Evolutionary conservation across 2,329 filamentous ascomycete species (phyloP).

Genomic region (Sporothrix schenckii): DNA sequence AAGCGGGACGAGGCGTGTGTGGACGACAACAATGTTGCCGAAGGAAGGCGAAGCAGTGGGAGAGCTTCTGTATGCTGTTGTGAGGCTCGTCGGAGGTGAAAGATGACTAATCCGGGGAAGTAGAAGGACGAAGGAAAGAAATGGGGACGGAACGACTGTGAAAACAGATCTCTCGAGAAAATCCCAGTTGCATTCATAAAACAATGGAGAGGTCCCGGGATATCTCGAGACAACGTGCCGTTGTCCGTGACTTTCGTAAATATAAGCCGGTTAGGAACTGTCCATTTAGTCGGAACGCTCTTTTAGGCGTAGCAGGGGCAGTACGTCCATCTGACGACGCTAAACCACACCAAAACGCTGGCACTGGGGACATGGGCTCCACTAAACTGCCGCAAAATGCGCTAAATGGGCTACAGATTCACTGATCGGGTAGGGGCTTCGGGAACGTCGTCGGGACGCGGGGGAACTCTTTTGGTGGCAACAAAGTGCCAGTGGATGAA

Average conservation of each 20-base stretch:
- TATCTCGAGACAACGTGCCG: neutral
- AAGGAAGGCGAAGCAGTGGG: neutral
- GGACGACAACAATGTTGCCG: neutral
- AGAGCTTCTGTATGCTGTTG: neutral
- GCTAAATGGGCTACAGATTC: neutral
- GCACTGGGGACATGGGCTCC: too few relatives aligned
- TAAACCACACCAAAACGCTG: neutral
- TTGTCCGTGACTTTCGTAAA: neutral
- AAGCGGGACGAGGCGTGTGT: neutral
- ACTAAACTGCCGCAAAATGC: too few relatives aligned
- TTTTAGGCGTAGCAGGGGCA: neutral
- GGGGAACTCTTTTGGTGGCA: conserved; percentile 26
- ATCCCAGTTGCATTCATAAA: neutral
- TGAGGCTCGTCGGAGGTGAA: neutral
- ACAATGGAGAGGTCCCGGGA: neutral
- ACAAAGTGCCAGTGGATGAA: conserved; percentile 14
- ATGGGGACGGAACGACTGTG: neutral
- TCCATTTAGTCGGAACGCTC: neutral
- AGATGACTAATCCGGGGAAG: neutral
- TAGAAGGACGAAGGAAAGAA: neutral
- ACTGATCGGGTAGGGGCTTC: conserved; percentile 28
- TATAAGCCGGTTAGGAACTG: neutral
- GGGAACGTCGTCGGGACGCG: conserved; percentile 30
- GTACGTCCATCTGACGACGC: neutral
- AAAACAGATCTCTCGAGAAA: neutral